Evolutionary conservation across 1,284 basidiomycete genomes (phyloP), one percentile per base, ranked within the genome.

Genomic region (Pterulicium gracile): DNA sequence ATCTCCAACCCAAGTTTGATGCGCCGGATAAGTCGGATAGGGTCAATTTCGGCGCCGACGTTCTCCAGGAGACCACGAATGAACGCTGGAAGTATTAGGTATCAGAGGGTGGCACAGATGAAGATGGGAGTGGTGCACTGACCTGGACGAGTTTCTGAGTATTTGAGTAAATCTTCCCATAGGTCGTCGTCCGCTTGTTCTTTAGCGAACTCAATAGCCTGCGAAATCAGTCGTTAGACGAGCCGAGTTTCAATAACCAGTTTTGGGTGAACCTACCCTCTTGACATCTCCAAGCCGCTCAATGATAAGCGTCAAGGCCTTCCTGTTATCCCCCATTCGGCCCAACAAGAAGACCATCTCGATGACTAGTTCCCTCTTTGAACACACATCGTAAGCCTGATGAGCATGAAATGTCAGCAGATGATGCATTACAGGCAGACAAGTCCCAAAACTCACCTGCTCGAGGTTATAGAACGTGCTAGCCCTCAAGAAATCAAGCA

Each of bases 271-370:
- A 63, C 76, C 49, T 58, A 86, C 88, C 47, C 90, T 70, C 53
- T 91, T 77, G 1, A 98, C 96, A 59, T 98, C 94, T 0, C 87
- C 91, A 2, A 98, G 70, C 12, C 93, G 76, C 60, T 98, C 93
- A 51, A 99, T 98, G 56, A 99, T 98, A 21, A 99, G 74, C 49
- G 84, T 88, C 49, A 99, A 65, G 0, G 96, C 96, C 55, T 89
- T 77, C 67, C 91, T 94, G 63, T 97, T 97, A 63, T 98, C 90
- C 3, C 96, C 96, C 86, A 98, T 97, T 7, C 91, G 80, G 0
- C 96, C 96, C 0, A 98, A 80, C 0, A 98, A 72, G 68, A 97
- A 98, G 4, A 99, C 95, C 88, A 96, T 96, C 65, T 98, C 96
- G 0, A 82, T 81, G 0, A 99, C 93, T 35, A 91, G 77, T 57